Base-by-base conservation (phyloP, 2,329 filamentous ascomycete species). In the Cladosporium sp. region DNA sequence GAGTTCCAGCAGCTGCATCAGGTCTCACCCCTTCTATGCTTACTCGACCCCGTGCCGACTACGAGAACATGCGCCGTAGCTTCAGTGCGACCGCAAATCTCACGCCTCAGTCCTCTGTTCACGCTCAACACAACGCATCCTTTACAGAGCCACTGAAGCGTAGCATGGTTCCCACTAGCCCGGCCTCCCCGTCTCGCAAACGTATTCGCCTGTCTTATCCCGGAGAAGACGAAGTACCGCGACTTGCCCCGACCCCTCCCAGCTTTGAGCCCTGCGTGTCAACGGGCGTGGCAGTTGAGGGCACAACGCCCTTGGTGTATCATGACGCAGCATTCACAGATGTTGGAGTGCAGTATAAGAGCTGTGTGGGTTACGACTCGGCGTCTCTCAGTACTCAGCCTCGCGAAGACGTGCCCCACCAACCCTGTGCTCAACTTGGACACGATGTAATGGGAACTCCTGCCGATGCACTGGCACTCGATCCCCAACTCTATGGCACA, bases 81-180 rank as follows among this genome's bases (percentile, higher is more conserved):
- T 36, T 40, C 48, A 57, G 58, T 39, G 32, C 57, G n/a, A 28
- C 42, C 3, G 40, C 50, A 1, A 34, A 42, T 8, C 50, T 62
- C 6, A 56, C 58, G 20, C 56, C 60, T n/a, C 39, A 42, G 7
- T 13, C 58, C 2, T n/a, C 34, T 6, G 7, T n/a, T 3, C 13
- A 22, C 34, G 15, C 17, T 22, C 39, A 19, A 15, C 19, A 37
- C 12, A n/a, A 3, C 13, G 7, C 13, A 3, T 12, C 28, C 13
- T 35, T 15, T 20, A n/a, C 15, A 13, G 58, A 60, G 24, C 60
- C 60, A 17, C 24, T 19, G 32, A 62, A 62, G 58, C 60, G 60
- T 32, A 37, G 20, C 8, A 19, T 47, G 13, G 28, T 58, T 8
- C 15, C 55, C 17, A 32, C 35, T 7, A 56, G 24, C 20, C 52